Evolutionary conservation across 371 early-diverging fungal species (phyloP).

Genomic region (Mucor lusitanicus): DNA sequence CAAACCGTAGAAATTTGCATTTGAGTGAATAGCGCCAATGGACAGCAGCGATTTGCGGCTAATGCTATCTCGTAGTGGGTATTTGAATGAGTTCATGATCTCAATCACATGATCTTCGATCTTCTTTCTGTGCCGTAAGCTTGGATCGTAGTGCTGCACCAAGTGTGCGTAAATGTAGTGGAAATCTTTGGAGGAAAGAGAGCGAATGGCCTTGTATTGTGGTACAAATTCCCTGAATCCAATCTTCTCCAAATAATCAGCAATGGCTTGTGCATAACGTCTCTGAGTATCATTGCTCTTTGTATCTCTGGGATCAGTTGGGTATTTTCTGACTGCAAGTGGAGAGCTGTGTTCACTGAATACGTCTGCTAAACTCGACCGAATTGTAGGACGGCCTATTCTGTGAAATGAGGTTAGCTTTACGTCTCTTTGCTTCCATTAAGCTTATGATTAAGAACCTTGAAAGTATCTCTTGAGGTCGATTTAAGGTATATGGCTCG

Average conservation of each 20-base stretch:
- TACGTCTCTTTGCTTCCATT: background rate
- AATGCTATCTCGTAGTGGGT: constrained; percentile 7
- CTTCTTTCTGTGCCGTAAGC: background rate
- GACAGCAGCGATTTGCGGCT: constrained; percentile 3
- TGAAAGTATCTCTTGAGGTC: background rate
- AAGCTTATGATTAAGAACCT: background rate
- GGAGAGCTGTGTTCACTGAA: background rate
- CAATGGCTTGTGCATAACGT: background rate
- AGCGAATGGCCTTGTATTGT: background rate
- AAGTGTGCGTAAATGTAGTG: constrained; percentile 1
- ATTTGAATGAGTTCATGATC: background rate
- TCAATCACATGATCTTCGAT: constrained; percentile 12
- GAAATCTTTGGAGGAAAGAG: background rate
- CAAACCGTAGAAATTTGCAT: constrained; percentile 2
- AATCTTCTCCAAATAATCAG: background rate
- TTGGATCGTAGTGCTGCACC: background rate
- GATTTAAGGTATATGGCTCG: background rate
- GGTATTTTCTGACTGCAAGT: background rate
- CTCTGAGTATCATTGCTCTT: background rate
- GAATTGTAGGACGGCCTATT: background rate
- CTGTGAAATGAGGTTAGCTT: background rate
- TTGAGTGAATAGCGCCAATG: constrained; percentile 12
- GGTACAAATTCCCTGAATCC: background rate
- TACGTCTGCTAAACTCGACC: background rate
- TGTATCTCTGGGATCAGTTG: background rate